Percentiles rank a stretch among this genome's conserved stretches.
Evolutionary conservation across 2,329 filamentous ascomycete genomes (phyloP).

Genomic region (Cytospora piceicola): DNA sequence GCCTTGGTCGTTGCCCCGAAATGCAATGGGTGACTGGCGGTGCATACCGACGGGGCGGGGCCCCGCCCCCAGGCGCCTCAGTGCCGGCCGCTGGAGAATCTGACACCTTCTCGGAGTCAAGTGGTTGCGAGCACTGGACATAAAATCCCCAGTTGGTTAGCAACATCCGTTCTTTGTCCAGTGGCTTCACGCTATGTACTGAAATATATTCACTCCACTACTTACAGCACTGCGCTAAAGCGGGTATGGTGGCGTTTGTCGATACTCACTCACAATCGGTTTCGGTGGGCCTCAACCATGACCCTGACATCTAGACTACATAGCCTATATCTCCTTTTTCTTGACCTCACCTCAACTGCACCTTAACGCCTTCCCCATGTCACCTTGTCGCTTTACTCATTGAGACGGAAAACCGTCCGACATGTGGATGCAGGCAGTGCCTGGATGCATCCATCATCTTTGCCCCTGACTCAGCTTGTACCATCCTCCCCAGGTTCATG

Average conservation of each 20-base stretch:
- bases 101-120: neutral
- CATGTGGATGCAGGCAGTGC: neutral
- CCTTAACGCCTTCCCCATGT: neutral
- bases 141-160: too few relatives aligned
- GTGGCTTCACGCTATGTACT: too few relatives aligned
- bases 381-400: neutral
- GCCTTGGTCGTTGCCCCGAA: too few relatives aligned
- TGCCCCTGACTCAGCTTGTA: neutral
- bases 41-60: too few relatives aligned
- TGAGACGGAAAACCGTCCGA: neutral
- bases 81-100: too few relatives aligned
- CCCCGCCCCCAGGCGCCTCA: too few relatives aligned
- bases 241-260: neutral
- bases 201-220: neutral
- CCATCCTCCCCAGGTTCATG: neutral
- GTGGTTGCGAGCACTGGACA: too few relatives aligned
- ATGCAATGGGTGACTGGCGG: too few relatives aligned
- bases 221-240: neutral
- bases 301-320: too few relatives aligned
- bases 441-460: neutral
- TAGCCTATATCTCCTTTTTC: neutral
- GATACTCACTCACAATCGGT: neutral
- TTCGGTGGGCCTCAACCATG: neutral
- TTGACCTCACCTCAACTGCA: neutral
- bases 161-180: neutral